Conservation (phyloP, 345 rosid genomes). For the Stellera chamaejasme region DNA sequence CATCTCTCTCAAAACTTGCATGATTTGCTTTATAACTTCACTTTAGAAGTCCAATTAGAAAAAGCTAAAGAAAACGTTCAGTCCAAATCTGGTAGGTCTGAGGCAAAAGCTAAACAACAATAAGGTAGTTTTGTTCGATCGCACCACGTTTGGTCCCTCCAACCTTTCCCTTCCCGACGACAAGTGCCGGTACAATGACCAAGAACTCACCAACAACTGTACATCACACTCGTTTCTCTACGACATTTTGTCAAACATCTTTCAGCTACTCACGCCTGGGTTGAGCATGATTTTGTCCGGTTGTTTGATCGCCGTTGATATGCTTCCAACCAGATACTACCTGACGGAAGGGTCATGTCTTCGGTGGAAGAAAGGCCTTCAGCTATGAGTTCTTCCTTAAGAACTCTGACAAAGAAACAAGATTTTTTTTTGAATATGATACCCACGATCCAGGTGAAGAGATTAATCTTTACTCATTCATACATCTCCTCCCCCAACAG, state of each 20-base stretch:
- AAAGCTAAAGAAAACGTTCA: no score
- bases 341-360: constrained; percentile 64
- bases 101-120: constrained; percentile 29
- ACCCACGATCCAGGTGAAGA: constrained; percentile 59
- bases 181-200: constrained; percentile 36
- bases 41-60: no score
- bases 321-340: constrained; percentile 64
- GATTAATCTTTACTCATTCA: constrained; percentile 78
- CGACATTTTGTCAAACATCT: constrained; percentile 46
- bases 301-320: constrained; percentile 63
- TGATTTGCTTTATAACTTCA: no score
- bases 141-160: constrained; percentile 67
- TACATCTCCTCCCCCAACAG: constrained; percentile 67
- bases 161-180: constrained; percentile 52
- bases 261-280: constrained; percentile 69
- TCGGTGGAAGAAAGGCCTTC: constrained; percentile 67
- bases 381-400: constrained; percentile 63
- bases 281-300: constrained; percentile 27
- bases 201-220: constrained; percentile 39
- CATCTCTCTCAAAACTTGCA: no score
- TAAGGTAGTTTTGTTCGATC: constrained; percentile 68
- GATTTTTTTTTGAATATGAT: constrained; percentile 23
- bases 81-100: no score
- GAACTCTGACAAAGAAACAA: constrained; percentile 13
- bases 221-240: constrained; percentile 68